Evolutionary conservation across 208 protist species (phyloP), one percentile per base, ranked within the genome.

Genomic region (Tetramitus jugosus): DNA sequence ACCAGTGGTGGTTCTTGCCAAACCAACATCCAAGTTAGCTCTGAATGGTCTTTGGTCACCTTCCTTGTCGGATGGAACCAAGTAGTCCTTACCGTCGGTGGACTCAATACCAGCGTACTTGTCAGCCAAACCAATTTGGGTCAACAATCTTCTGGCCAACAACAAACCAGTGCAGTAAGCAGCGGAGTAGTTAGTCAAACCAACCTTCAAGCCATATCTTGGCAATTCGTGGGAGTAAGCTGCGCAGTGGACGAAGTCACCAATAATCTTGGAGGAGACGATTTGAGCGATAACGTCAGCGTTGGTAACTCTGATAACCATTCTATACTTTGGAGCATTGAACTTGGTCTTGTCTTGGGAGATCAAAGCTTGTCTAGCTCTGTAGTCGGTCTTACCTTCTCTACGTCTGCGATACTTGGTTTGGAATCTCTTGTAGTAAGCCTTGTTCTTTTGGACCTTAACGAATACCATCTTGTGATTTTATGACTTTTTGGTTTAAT

Each of bases 331-430:
- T 80, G 94, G 94, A 60, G 94, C 88, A 80, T 94, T 93, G 87
- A 97, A 99, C 89, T 99, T 99, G 88, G 96, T 98, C 87, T 99
- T 99, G 85, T 97, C 97, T 91, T 99, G 97, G 62, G 90, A 84
- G 83, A 99, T 91, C 45, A 99, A 90, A 65, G 89, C 84, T 76
- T 94, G 86, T 82, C 97, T 91, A 49, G 93, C 93, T 74, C 92
- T 89, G 91, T 99, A 99, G 87, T 99, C 97, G 75, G 97, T 99
- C 88, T 98, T 98, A 77, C 96, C 95, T 87, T 98, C 96, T 82
- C 97, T 91, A 80, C 96, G 87, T 53, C 96, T 86, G 76, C 96
- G 89, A 91, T 95, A 99, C 89, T 98, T 90, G 81, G 97, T 93
- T 91, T 99, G 96, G 87, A 89, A 99, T 83, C 96, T 89, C 89